Base-by-base conservation (phyloP, 192 early-diverging fungal species). In the Podila horticola region DNA sequence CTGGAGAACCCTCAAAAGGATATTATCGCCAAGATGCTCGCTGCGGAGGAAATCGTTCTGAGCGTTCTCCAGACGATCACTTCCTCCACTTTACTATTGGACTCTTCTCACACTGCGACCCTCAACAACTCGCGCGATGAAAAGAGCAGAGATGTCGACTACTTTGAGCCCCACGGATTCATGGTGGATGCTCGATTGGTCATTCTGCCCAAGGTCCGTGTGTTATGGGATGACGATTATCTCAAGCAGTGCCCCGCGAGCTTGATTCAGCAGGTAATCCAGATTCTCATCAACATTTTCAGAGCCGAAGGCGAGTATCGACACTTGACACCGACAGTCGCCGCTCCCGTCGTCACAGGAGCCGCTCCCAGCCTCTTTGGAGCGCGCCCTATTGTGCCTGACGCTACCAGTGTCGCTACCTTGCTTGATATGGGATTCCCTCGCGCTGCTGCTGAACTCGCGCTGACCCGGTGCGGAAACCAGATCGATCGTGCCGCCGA, bases 341-440 rank as follows among this genome's bases (percentile, higher is more conserved):
- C 61, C 31, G 57, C 64, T 30, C 50, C 67, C 58, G 57, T 31
- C 9, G 26, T 45, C 12, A 60, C 50, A 41, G 69, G 72, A 29
- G 58, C 58, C 26, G 30, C 74, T 3, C 29, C 83, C 15, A 81
- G 69, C 38, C 34, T 85, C 48, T 85, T 85, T 73, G 84, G 83
- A 12, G 70, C 63, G 26, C 72, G 85, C 28, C 84, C 85, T 4
- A 62, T 87, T 26, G 84, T 88, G 30, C 86, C 94, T 6, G 90
- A 95, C 83, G 86, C 87, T 31, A 84, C 84, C 11, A 83, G 86
- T 41, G 83, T 97, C 19, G 85, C 90, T n/a, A 90, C 91, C 51
- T 84, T 98, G 17, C 76, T 92, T 17, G 91, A 94, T 28, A 95
- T 99, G 95, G 97, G 97, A 0, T 99, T 97, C 75, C 84, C 92